Conservation (phyloP, 2,329 filamentous ascomycete genomes). For the Juglanconis juglandina region DNA sequence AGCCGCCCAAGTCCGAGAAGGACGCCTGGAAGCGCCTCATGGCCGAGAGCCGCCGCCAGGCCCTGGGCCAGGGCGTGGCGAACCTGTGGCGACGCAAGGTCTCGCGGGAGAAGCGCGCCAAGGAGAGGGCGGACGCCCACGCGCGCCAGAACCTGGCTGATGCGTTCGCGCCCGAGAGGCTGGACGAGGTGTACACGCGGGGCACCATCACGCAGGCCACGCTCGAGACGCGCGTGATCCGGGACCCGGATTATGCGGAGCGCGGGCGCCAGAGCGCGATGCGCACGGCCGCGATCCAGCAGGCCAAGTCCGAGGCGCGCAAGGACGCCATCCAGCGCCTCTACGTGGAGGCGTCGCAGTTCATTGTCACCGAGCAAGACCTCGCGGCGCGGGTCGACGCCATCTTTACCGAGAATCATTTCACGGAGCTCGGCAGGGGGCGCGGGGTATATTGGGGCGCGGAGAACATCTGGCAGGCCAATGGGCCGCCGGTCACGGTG, state of each 20-base stretch:
- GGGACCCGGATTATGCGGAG: conserved; percentile 60
- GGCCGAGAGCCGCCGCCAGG: conserved; percentile 67
- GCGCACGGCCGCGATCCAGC: conserved; percentile 41
- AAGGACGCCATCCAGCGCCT: conserved; percentile 76
- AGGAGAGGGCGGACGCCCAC: conserved; percentile 41
- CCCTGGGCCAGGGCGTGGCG: conserved; percentile 67
- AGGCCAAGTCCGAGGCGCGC: conserved; percentile 55
- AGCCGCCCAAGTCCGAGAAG: conserved; percentile 33
- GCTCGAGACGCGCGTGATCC: conserved; percentile 46
- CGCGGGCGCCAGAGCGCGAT: conserved; percentile 44
- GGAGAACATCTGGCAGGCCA: conserved; percentile 51
- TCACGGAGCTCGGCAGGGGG: conserved; percentile 38
- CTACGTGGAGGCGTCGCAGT: conserved; percentile 82
- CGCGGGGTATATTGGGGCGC: conserved; percentile 23
- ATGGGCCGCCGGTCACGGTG: conserved; percentile 44
- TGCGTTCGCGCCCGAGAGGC: conserved; percentile 62
- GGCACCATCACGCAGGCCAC: conserved; percentile 58
- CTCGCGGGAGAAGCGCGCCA: conserved; percentile 33
- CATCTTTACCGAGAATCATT: conserved; percentile 67
- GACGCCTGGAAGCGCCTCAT: conserved; percentile 68
- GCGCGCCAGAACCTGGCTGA: conserved; percentile 44
- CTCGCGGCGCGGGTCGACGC: conserved; percentile 70
- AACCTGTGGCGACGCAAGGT: conserved; percentile 67
- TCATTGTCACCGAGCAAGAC: conserved; percentile 80
- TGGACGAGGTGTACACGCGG: conserved; percentile 74